These are phyloP conservation scores for Populus trichocarpa DNA, from an alignment of 441 rosid genomes.

Conservation along the genomic window DNA sequence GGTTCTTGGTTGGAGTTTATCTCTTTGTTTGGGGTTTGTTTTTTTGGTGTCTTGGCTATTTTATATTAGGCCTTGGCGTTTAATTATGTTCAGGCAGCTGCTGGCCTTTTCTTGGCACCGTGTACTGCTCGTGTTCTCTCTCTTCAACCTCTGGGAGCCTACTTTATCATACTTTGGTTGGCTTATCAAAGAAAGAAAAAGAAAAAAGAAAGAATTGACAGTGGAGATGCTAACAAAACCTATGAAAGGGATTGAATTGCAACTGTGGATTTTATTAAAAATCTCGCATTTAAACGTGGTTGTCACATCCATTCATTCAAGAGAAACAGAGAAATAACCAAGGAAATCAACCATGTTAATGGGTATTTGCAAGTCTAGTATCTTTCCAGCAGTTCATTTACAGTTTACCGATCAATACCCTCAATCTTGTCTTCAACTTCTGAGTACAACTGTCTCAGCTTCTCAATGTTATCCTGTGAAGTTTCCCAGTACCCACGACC, in stretches of 20 bases:
- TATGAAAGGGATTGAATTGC: background rate
- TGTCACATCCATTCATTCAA: constrained; percentile 1
- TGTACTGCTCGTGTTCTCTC: background rate
- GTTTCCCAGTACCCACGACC: constrained; percentile 99
- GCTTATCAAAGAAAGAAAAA: background rate
- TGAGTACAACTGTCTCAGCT: constrained; percentile 80
- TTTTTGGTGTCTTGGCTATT: background rate
- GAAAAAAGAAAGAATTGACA: background rate
- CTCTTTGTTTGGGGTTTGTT: background rate
- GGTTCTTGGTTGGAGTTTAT: background rate
- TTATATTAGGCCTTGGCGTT: background rate
- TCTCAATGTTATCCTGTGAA: constrained; percentile 73
- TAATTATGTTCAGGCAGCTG: background rate
- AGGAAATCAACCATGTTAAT: constrained; percentile 22
- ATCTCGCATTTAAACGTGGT: constrained; percentile 10
- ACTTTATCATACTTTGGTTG: background rate
- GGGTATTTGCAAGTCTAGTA: constrained; percentile 12
- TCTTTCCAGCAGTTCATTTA: background rate
- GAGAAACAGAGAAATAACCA: constrained; percentile 8
- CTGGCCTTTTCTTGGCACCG: background rate
- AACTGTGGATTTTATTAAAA: constrained; percentile 8
- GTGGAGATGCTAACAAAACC: background rate
- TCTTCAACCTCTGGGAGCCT: background rate
- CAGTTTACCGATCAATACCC: constrained; percentile 72
- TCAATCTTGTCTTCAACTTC: constrained; percentile 98